Evolutionary conservation across 495 filamentous ascomycete species (phyloP), one percentile per base, ranked within the genome.

Genomic region (Friedmanniomyces simplex): DNA sequence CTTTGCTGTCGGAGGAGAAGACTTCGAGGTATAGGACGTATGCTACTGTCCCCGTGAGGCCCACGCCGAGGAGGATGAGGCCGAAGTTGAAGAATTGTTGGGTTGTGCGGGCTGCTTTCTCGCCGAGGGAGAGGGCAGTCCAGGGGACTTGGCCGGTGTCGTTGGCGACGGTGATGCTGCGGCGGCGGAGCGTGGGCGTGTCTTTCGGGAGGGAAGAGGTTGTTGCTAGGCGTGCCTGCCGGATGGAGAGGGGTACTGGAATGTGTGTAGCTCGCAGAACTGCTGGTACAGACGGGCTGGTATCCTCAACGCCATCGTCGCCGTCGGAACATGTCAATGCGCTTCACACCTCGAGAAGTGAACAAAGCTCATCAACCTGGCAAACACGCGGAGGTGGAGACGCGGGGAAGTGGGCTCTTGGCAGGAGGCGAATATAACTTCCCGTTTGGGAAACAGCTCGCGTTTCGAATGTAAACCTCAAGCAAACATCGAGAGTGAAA

Each of bases 1-100:
- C 89, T 68, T 85, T 84, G 71, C 87, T 91, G 67, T 91, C 85
- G 1, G 86, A 81, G 13, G 87, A 85, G 68, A 97, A 85, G 20
- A 97, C 87, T 49, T 98, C 93, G 11, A 78, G 76, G 68, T 88
- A 97, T 30, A 98, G 78, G 36, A 95, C 72, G 58, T 84, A 86
- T 58, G 80, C 76, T 0, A 67, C 60, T 21, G 50, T 50, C 36
- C 63, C 88, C 39, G 91, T 95, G 54, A 89, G 68, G 14, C 82
- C 77, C 21, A 88, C 69, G 36, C 94, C 93, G 5, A 84, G 74
- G 8, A 91, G 52, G 1, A 97, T 80, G 37, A 95, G 69, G 55
- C 83, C 75, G 30, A 95, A 81, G 74, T 95, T 97, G 70, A 93
- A 83, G 13, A 86, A 83, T 63, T 96, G 93, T 68, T 95, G 91